Percentiles rank a stretch among this genome's conserved stretches.
Conservation (phyloP, 371 early-diverging fungal species). For the Smittium mucronatum region DNA sequence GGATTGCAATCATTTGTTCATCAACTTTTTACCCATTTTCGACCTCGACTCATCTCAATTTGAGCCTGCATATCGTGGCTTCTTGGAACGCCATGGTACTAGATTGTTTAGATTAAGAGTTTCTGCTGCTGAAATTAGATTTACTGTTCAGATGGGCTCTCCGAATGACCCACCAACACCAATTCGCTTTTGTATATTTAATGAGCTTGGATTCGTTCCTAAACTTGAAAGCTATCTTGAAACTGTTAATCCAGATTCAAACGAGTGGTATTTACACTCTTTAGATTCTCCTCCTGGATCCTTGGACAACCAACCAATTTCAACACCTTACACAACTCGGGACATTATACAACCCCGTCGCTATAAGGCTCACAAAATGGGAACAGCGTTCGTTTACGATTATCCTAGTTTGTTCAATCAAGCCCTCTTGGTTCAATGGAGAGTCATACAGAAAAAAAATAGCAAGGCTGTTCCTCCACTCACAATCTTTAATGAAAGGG, state of each 20-base stretch:
- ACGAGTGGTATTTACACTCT: slow-evolving; percentile 43
- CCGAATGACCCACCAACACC: slow-evolving; percentile 54
- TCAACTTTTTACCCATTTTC: slow-evolving; percentile 94
- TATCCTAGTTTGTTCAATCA: slow-evolving; percentile 91
- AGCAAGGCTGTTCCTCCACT: slow-evolving; percentile 34
- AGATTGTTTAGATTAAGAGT: slow-evolving; percentile 90
- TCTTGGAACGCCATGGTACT: slow-evolving; percentile 87
- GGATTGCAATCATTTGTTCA: slow-evolving; percentile 95
- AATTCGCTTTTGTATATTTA: slow-evolving; percentile 80
- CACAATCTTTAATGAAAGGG: slow-evolving; percentile 59
- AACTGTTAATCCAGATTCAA: slow-evolving; percentile 50
- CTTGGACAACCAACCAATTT: slow-evolving; percentile 69
- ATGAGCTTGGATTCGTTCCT: slow-evolving; percentile 81
- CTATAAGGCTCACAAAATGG: slow-evolving; percentile 94
- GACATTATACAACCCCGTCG: slow-evolving; percentile 93
- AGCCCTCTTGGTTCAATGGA: slow-evolving; percentile 39
- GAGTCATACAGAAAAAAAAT: slow-evolving; percentile 19
- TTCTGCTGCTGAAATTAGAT: slow-evolving; percentile 87
- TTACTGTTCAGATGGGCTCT: slow-evolving; percentile 61
- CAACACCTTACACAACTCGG: slow-evolving; percentile 80
- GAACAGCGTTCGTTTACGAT: slow-evolving; percentile 96
- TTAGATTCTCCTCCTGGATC: slow-evolving; percentile 54
- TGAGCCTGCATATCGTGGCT: slow-evolving; percentile 69
- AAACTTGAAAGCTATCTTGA: slow-evolving; percentile 88
- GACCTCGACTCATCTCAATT: slow-evolving; percentile 72